Evolutionary conservation across 768 basidiomycete genomes (phyloP), one percentile per base, ranked within the genome.

Genomic region (Lactifluus hygrophoroides): DNA sequence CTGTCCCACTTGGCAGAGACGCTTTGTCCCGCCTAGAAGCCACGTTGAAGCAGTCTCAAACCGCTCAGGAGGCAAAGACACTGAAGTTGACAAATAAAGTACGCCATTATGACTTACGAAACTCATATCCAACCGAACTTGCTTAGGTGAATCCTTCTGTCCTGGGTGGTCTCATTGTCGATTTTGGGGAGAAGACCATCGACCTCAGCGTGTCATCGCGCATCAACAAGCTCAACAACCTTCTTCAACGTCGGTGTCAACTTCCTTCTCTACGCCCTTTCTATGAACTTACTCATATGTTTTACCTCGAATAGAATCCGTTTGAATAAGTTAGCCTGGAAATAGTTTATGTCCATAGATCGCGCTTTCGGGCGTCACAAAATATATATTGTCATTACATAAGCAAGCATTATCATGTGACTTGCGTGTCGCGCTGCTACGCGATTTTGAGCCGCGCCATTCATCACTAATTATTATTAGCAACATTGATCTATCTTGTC

Each of bases 151-250:
- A 97, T 77, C 85, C 93, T 44, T 75, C 83, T n/a, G 77, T 97
- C 57, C 74, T 98, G 62, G 96, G 95, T 57, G 96, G 96, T 51
- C 72, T 98, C 58, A 80, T 97, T 60, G 86, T 99, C 49, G 96
- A 99, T 75, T 93, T 99, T 69, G 95, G 94, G 63, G 96, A 97
- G 78, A 95, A 95, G 79, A 93, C 92, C 53, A 88, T 99, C 67
- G 96, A 99, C 75, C 81, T 98, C 58, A 94, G 91, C 66, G 94
- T 95, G 56, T 86, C 85, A 49, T 92, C 91, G 34, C 90, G 91
- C 54, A 92, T 98, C 67, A 95, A 86, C 71, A 95, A 94, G 74
- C 83, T 97, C 69, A 97, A 97, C 80, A 83, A 82, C 64, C 80
- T 88, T 68, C 77, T 98, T 51, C 81, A 87, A 70, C 84, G 93